Conservation (phyloP, 2,329 filamentous ascomycete genomes). For the Coniochaeta hoffmannii region DNA sequence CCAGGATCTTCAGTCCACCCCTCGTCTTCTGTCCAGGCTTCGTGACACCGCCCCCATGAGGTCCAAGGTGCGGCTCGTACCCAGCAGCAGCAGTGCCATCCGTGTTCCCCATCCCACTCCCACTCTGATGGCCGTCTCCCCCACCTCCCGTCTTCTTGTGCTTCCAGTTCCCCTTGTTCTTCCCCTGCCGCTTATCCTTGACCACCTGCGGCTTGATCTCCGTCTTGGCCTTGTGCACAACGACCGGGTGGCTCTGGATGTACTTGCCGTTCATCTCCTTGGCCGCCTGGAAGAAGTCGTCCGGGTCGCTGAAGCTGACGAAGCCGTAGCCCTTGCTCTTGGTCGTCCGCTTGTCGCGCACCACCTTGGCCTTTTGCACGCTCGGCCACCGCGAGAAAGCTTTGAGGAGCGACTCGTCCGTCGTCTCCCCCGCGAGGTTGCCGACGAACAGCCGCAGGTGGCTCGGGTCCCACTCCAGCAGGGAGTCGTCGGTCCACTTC, state of each 20-base stretch:
- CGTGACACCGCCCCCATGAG: constrained; percentile 43
- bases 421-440: constrained; percentile 94
- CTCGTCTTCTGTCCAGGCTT: constrained; percentile 63
- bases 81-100: constrained; percentile 20
- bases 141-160: constrained; percentile 19
- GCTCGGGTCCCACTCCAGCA: constrained; percentile 92
- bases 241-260: constrained; percentile 91
- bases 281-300: constrained; percentile 93
- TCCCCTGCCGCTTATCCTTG: constrained; percentile 47
- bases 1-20: constrained; percentile 54
- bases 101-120: constrained; percentile 19
- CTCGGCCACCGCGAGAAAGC: constrained; percentile 85
- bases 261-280: constrained; percentile 99
- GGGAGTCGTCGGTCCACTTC: constrained; percentile 79
- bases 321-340: constrained; percentile 97
- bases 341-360: constrained; percentile 90
- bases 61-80: constrained; percentile 45
- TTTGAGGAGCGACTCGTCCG: constrained; percentile 90
- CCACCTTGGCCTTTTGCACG: constrained; percentile 85
- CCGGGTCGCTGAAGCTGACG: constrained; percentile 88
- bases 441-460: constrained; percentile 95
- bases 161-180: constrained; percentile 39
- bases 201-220: constrained; percentile 76
- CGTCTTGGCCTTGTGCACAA: constrained; percentile 80
- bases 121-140: constrained; percentile 22